Base-by-base conservation (phyloP, 495 filamentous ascomycete genomes). In the Elaphomyces granulatus region DNA sequence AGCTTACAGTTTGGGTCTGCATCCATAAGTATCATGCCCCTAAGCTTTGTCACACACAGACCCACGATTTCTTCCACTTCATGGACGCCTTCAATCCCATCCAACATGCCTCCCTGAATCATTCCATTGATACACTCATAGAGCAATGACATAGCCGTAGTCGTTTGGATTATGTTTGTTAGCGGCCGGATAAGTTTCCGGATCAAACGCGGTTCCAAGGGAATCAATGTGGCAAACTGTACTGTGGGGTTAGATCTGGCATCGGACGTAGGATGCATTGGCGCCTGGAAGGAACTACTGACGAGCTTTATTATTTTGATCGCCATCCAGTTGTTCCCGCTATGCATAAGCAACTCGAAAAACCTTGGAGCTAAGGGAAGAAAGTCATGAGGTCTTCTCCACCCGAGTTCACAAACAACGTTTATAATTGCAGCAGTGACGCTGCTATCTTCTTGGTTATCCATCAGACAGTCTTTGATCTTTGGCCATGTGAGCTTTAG, bases 81-180 rank as follows among this genome's bases (percentile, higher is more conserved):
- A 33, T 75, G 68, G 32, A 75, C 73, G 36, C 80, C 80, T 33
- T 82, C 81, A 28, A 76, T 75, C 12, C 78, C 77, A 21, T 83
- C 83, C 20, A 98, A 63, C 41, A 98, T 92, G 0, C 90, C 90
- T 8, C 90, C 92, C 55, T 93, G 86, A 26, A 98, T 93, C 43
- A 98, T 88, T 15, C 90, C 92, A 59, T 93, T 95, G 51, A 98
- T 94, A 50, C 92, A 98, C 55, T 98, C 90, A 42, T 98, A 98
- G 3, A 96, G 64, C 14, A 98, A 61, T 3, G 88, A 95, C 90
- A 94, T 98, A 7, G 90, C 92, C 18, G 83, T 78, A 1, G 92
- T 96, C 1, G 87, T 93, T 46, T 80, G 78, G 45, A 98, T 96
- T 15, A 98, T 77, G 46, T 81, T 83, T 0, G 85, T 92, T 40